Evolutionary conservation across 2,329 filamentous ascomycete species (phyloP), one percentile per base, ranked within the genome.

Genomic region (Penicillium sp.): DNA sequence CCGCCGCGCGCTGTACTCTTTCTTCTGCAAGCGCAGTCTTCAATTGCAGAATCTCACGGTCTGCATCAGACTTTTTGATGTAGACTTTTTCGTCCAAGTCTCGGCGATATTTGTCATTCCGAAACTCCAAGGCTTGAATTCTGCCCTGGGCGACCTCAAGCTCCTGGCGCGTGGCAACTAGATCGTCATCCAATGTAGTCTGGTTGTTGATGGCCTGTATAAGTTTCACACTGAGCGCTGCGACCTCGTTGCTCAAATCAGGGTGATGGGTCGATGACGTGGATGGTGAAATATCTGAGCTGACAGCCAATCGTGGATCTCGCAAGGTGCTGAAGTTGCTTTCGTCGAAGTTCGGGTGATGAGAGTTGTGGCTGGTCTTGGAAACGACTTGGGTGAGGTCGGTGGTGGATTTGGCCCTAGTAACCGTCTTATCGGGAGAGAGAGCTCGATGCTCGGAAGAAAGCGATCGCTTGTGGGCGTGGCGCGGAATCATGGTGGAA

Each of bases 171-270:
- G 89, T 86, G 36, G 81, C 82, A 34, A 87, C 84, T 13, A 98
- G 74, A 8, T 81, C 86, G 65, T 98, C 93, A 65, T 97, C 93
- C 30, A 98, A 77, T 15, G 79, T 83, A 6, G 90, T 96, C 67
- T 96, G 90, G 65, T 94, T 86, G 63, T 98, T 98, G 68, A 98
- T 96, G 30, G 93, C 91, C 60, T 93, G 91, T 56, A 98, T 91
- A 48, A 98, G 81, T 67, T 98, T 98, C 33, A 89, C 91, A 68
- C 89, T 97, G 20, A 98, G 74, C 5, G 87, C 82, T 6, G 91
- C 87, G 18, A 98, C 87, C 67, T 97, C 93, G 51, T 75, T 75
- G 60, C 77, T 83, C 29, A 84, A 60, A 54, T 84, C 80, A 14
- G 78, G 78, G 53, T 81, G 76, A 48, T 68, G 69, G 6, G 63